Percentiles rank a stretch among this genome's conserved stretches.
Evolutionary conservation across 768 basidiomycete species (phyloP).

Genomic region (Pisolithus marmoratus): DNA sequence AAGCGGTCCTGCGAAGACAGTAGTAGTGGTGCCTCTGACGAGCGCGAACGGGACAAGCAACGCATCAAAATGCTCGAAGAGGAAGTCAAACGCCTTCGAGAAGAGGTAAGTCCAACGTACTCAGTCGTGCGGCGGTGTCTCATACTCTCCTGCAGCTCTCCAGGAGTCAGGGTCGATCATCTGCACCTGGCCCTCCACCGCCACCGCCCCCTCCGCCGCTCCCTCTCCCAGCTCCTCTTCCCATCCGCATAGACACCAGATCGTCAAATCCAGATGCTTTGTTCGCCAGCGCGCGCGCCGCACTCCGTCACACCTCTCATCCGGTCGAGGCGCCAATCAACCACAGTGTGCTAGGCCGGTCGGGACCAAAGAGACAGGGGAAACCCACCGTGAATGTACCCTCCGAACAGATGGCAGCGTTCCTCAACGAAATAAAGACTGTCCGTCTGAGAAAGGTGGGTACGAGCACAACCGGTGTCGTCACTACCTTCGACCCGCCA

Average conservation of each 20-base stretch:
- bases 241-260: slow-evolving; percentile 26
- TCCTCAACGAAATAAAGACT: slow-evolving; percentile 75
- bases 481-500: neutral
- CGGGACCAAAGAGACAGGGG: slow-evolving; percentile 41
- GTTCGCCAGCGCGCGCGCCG: slow-evolving; percentile 59
- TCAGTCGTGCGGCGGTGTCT: neutral
- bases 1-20: slow-evolving; percentile 35
- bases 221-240: slow-evolving; percentile 26
- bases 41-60: slow-evolving; percentile 53
- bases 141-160: slow-evolving; percentile 37
- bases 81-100: slow-evolving; percentile 54
- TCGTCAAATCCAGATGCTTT: slow-evolving; percentile 30
- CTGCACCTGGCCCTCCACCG: slow-evolving; percentile 25
- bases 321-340: slow-evolving; percentile 71
- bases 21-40: slow-evolving; percentile 25
- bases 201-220: slow-evolving; percentile 40
- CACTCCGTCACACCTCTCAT: slow-evolving; percentile 45
- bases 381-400: slow-evolving; percentile 69
- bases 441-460: slow-evolving; percentile 58
- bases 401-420: slow-evolving; percentile 79
- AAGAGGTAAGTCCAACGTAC: slow-evolving; percentile 38
- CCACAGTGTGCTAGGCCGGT: slow-evolving; percentile 23
- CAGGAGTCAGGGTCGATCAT: slow-evolving; percentile 25
- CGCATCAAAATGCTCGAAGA: slow-evolving; percentile 59
- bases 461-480: slow-evolving; percentile 16